A percentile compares a stretch with the other conserved stretches of the same genome.
These are phyloP conservation scores for Moniliella sp. DNA, from an alignment of 1,284 basidiomycete genomes.

Conservation along the genomic window DNA sequence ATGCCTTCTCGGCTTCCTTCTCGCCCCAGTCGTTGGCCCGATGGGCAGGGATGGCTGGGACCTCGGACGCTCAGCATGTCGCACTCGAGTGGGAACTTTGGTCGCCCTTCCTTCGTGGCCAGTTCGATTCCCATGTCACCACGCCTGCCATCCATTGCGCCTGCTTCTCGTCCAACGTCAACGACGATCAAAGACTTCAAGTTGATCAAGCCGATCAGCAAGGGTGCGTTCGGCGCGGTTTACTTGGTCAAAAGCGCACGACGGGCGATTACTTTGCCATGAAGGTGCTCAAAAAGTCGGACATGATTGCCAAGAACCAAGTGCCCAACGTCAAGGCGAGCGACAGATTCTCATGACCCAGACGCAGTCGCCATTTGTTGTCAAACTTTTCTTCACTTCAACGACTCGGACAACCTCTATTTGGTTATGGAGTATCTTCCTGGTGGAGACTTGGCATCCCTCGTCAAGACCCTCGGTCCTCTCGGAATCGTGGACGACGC, in stretches of 20 bases:
- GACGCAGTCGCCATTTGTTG: conserved; percentile 77
- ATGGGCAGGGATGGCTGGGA: no score
- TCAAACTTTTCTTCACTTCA: conserved; percentile 38
- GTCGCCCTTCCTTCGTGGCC: no score
- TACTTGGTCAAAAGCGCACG: conserved; percentile 91
- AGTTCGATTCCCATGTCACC: conserved; percentile 47
- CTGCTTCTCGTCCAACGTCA: conserved; percentile 54
- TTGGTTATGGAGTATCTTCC: conserved; percentile 41
- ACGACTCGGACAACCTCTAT: conserved; percentile 36
- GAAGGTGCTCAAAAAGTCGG: conserved; percentile 95
- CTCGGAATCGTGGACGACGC: conserved; percentile 86
- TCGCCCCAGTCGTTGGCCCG: no score
- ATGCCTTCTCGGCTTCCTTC: no score
- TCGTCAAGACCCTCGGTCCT: conserved; percentile 82
- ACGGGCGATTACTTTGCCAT: conserved; percentile 98
- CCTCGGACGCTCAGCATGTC: no score
- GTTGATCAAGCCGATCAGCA: conserved; percentile 96
- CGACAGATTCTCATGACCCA: conserved; percentile 98
- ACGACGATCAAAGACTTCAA: conserved; percentile 97
- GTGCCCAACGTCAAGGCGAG: conserved; percentile 99
- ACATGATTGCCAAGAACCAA: conserved; percentile 99
- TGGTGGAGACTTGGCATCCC: conserved; percentile 83
- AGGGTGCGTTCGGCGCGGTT: conserved; percentile 86
- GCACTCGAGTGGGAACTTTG: no score
- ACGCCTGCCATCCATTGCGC: conserved; percentile 54